Percentiles rank a stretch among this genome's conserved stretches.
phyloP scores from a whole-genome alignment of 495 filamentous ascomycete genomes.

The Cetradonia linearis region DNA sequence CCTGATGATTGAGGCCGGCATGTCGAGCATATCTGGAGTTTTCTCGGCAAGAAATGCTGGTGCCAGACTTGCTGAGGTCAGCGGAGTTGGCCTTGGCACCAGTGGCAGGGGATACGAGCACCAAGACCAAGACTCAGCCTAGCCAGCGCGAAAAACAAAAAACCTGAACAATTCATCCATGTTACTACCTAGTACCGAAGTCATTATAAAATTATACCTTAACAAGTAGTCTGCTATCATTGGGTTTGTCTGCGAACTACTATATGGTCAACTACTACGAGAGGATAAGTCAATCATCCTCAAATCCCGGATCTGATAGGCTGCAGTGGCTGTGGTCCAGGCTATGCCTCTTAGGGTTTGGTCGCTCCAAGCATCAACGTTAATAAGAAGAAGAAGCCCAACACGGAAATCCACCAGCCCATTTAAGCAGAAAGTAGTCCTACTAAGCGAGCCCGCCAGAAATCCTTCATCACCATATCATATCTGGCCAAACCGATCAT shows the following conservation, averaged over 20 bases:
- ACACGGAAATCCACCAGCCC: constrained; percentile 1
- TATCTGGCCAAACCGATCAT: background rate
- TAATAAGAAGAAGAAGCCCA: constrained; percentile 3
- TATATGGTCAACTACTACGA: too few species aligned
- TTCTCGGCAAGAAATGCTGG: constrained; percentile 5
- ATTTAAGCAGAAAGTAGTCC: too few species aligned
- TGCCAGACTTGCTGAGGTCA: background rate
- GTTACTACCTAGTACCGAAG: background rate
- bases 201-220: background rate
- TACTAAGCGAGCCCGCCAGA: too few species aligned
- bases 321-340: background rate
- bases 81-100: too few species aligned
- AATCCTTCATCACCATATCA: too few species aligned
- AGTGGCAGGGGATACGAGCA: constrained; percentile 8
- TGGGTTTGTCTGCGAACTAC: background rate
- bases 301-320: background rate
- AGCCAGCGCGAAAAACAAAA: background rate
- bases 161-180: too few species aligned
- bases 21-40: background rate
- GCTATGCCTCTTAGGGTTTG: constrained; percentile 6
- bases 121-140: background rate
- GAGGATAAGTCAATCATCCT: background rate
- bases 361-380: background rate
- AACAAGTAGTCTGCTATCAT: background rate
- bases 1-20: background rate